Evolutionary conservation across 768 basidiomycete species (phyloP).

Genomic region (Crucibulum laeve): DNA sequence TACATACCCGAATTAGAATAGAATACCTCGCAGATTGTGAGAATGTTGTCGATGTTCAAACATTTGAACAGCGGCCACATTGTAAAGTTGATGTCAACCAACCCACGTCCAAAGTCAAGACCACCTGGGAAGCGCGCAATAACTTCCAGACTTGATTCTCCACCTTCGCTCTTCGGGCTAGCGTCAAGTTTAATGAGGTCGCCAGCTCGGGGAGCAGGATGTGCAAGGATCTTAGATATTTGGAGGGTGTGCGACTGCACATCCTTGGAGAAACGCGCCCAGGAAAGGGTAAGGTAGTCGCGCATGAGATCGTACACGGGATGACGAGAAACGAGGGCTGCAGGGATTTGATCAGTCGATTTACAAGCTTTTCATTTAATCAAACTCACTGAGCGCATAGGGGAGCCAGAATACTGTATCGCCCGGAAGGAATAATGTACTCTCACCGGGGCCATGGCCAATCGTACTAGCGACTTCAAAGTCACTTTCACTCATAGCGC

Average conservation of each 20-base stretch:
- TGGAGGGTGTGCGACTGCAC: constrained; percentile 90
- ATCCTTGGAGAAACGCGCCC: constrained; percentile 93
- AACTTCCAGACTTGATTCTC: constrained; percentile 64
- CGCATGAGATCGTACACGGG: constrained; percentile 95
- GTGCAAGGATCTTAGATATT: constrained; percentile 83
- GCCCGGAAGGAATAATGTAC: constrained; percentile 82
- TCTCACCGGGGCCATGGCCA: constrained; percentile 81
- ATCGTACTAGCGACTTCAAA: constrained; percentile 78
- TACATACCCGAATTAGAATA: background rate
- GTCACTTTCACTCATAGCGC: constrained; percentile 82
- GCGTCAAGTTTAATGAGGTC: constrained; percentile 85
- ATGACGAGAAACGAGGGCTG: constrained; percentile 85
- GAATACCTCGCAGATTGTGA: constrained; percentile 84
- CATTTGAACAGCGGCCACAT: constrained; percentile 97
- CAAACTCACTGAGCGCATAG: constrained; percentile 76
- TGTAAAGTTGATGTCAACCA: constrained; percentile 93
- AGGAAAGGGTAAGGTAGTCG: constrained; percentile 92
- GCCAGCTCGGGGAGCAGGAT: constrained; percentile 83
- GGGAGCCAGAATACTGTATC: constrained; percentile 96
- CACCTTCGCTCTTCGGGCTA: constrained; percentile 55
- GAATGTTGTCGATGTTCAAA: constrained; percentile 87
- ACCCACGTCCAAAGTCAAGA: constrained; percentile 84
- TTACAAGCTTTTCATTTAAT: constrained; percentile 8
- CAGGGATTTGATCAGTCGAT: constrained; percentile 2
- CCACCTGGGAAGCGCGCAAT: constrained; percentile 91